Percentiles rank a stretch among this genome's conserved stretches.
These are phyloP conservation scores for Oryza meridionalis DNA, from an alignment of 176 grass and related monocot species.

Conservation along the genomic window DNA sequence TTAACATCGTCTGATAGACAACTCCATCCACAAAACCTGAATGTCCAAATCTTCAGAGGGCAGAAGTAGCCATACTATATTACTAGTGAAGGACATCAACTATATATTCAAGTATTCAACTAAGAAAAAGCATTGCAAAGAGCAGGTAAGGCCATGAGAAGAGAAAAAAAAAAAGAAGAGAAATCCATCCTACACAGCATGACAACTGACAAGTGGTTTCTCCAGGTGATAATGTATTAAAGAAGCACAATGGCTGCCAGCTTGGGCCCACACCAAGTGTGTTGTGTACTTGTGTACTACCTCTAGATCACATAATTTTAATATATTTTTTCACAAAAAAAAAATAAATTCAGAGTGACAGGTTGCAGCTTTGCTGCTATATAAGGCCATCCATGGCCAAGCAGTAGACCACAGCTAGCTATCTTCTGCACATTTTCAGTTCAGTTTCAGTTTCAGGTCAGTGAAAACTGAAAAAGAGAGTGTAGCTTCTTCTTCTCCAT, in stretches of 20 bases:
- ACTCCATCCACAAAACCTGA: constrained; percentile 23
- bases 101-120: background rate
- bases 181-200: constrained; percentile 3
- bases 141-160: constrained; percentile 30
- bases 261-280: constrained; percentile 12
- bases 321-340: too few species aligned
- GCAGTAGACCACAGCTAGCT: background rate
- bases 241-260: constrained; percentile 30
- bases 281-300: background rate
- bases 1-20: constrained; percentile 14
- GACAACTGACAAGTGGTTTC: constrained; percentile 32
- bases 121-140: constrained; percentile 15
- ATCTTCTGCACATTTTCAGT: background rate
- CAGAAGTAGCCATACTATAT: background rate
- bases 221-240: constrained; percentile 51
- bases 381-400: constrained; percentile 15
- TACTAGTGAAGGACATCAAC: background rate
- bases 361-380: background rate
- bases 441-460: background rate
- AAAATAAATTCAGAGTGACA: background rate
- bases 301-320: background rate
- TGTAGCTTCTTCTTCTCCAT: background rate
- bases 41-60: constrained; percentile 4
- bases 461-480: background rate
- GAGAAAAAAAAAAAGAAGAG: background rate